These are phyloP conservation scores for Dryas integrifolia DNA, from an alignment of 331 rosid genomes.

Conservation along the genomic window DNA sequence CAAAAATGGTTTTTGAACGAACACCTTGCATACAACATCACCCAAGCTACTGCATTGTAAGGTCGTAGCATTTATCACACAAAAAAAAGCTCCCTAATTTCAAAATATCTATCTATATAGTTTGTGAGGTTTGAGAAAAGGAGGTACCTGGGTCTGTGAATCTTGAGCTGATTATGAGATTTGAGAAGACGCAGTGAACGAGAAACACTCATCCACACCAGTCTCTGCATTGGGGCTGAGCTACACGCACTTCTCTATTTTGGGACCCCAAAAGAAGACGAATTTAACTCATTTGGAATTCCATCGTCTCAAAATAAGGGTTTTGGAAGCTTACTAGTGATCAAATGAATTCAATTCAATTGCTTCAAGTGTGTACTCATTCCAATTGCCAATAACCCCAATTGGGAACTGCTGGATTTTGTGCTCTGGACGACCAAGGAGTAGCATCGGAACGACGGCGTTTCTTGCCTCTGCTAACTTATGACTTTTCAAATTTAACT, in stretches of 20 bases:
- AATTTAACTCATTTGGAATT: background rate
- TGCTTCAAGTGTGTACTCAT: background rate
- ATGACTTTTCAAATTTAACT: no score
- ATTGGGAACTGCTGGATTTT: background rate
- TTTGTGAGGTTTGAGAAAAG: conserved; percentile 6
- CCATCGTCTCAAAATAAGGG: background rate
- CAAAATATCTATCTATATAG: no score
- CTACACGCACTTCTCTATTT: background rate
- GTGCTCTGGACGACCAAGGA: background rate
- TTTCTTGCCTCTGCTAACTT: background rate
- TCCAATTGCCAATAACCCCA: background rate
- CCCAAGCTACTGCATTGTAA: conserved; percentile 48
- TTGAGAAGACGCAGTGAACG: conserved; percentile 28
- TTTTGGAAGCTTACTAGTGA: background rate
- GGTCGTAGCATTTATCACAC: background rate
- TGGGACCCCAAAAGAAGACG: background rate
- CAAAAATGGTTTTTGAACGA: conserved; percentile 32
- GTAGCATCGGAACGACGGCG: background rate
- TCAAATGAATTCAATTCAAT: background rate
- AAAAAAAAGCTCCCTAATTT: background rate
- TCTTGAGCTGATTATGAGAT: conserved; percentile 25
- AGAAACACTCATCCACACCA: conserved; percentile 35
- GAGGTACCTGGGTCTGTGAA: conserved; percentile 41
- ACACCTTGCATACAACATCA: conserved; percentile 49
- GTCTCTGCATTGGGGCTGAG: conserved; percentile 20